phyloP scores from a whole-genome alignment of 768 basidiomycete genomes.

The Boletus eberwhitei region DNA sequence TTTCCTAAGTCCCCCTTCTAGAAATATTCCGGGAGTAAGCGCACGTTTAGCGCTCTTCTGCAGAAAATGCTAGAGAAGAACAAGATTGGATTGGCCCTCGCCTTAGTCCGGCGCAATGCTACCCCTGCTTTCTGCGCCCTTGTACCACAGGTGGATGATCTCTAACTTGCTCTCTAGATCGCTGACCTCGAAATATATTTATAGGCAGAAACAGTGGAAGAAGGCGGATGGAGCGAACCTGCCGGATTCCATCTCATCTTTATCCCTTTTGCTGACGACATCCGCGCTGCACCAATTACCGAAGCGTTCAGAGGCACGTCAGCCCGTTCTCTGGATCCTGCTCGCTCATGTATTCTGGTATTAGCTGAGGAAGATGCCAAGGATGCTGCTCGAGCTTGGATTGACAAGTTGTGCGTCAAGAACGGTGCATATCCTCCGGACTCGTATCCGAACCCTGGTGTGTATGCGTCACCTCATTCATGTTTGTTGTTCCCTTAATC shows the following conservation, averaged over 20 bases:
- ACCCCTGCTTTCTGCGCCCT: constrained; percentile 80
- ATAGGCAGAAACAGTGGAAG: constrained; percentile 68
- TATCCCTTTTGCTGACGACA: constrained; percentile 93
- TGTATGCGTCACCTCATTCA: constrained; percentile 23
- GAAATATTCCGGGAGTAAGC: constrained; percentile 85
- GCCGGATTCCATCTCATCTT: constrained; percentile 92
- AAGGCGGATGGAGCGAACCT: constrained; percentile 75
- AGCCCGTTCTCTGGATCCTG: neutral
- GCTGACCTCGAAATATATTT: neutral
- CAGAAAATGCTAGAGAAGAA: constrained; percentile 78
- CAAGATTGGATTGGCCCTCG: constrained; percentile 77
- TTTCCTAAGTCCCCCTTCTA: constrained; percentile 22
- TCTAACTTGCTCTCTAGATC: neutral
- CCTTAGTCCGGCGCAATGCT: constrained; percentile 65
- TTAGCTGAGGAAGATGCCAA: constrained; percentile 70
- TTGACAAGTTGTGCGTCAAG: constrained; percentile 76
- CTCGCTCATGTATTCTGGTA: constrained; percentile 4
- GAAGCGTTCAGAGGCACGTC: constrained; percentile 58
- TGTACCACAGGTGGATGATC: constrained; percentile 68
- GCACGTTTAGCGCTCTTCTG: constrained; percentile 86
- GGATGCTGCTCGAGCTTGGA: constrained; percentile 65
- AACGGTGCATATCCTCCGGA: constrained; percentile 84
- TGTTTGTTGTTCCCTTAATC: neutral
- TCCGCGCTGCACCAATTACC: constrained; percentile 73
- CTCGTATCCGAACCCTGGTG: constrained; percentile 88